These are phyloP conservation scores for Fusarium sororula DNA, from an alignment of 2,329 filamentous ascomycete genomes.

Conservation along the genomic window DNA sequence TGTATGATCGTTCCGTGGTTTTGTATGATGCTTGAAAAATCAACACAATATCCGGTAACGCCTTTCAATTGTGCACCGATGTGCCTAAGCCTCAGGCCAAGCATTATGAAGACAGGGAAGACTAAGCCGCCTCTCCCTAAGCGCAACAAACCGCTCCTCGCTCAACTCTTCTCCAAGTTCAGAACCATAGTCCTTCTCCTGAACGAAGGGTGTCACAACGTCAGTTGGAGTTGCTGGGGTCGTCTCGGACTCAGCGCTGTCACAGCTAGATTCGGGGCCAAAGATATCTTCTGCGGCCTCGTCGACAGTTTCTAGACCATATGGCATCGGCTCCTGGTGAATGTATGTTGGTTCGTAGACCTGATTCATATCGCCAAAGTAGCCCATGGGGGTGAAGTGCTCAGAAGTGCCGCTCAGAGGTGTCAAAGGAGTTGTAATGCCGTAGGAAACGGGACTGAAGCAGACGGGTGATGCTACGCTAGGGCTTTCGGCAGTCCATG, in stretches of 20 bases:
- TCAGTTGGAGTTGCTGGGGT: slow-evolving; percentile 5
- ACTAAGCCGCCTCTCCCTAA: slow-evolving; percentile 39
- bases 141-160: not conserved
- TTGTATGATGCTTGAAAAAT: not conserved
- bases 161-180: not conserved
- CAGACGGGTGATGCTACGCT: slow-evolving; percentile 12
- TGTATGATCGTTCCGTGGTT: not conserved
- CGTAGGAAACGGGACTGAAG: slow-evolving; percentile 24
- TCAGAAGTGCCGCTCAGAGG: slow-evolving; percentile 43
- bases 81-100: slow-evolving; percentile 35
- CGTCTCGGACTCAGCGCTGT: not conserved
- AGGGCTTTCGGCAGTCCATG: slow-evolving; percentile 13
- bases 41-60: not conserved
- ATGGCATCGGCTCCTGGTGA: not conserved
- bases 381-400: slow-evolving; percentile 46
- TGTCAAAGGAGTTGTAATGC: slow-evolving; percentile 31
- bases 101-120: slow-evolving; percentile 42
- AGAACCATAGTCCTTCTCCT: slow-evolving; percentile 6
- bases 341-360: not conserved
- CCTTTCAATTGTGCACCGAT: not conserved
- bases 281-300: slow-evolving; percentile 35
- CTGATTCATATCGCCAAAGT: slow-evolving; percentile 20
- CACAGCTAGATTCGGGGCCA: not conserved
- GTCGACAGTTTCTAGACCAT: slow-evolving; percentile 40
- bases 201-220: not conserved